Conservation (phyloP, 495 filamentous ascomycete species). For the Aspergillus carlsbadensis region DNA sequence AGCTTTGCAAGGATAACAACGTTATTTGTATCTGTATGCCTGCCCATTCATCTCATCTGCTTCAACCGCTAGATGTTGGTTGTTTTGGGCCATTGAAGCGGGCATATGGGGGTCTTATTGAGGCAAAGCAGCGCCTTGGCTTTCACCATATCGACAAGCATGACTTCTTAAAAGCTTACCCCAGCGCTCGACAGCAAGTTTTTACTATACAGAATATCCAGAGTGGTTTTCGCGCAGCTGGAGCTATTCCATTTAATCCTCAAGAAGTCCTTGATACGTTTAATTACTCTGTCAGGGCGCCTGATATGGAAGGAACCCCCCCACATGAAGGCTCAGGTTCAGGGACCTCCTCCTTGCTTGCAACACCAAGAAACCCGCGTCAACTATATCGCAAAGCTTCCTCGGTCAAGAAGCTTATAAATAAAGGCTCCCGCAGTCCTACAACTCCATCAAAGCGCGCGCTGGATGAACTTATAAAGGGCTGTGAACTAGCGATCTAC, state of each 20-base stretch:
- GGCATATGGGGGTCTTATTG: conserved; percentile 9
- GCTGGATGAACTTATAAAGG: too few relatives aligned
- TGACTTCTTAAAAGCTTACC: conserved; percentile 16
- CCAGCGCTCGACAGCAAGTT: conserved; percentile 1
- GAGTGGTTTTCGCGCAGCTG: conserved; percentile 11
- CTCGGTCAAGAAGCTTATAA: background rate
- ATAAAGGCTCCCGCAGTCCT: background rate
- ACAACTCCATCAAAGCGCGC: too few relatives aligned
- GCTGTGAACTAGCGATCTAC: too few relatives aligned
- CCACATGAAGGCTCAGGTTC: background rate
- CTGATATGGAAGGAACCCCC: too few relatives aligned
- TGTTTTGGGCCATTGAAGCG: conserved; percentile 12
- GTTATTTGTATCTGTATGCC: conserved; percentile 27
- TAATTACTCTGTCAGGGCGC: background rate
- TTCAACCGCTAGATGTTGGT: conserved; percentile 8
- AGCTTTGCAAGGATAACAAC: conserved; percentile 20
- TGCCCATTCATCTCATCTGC: conserved; percentile 24
- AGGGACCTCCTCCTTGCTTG: background rate
- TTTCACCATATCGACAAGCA: conserved; percentile 20
- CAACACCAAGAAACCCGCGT: background rate
- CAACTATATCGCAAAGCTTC: background rate
- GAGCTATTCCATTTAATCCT: background rate
- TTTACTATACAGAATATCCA: conserved; percentile 15
- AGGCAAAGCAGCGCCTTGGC: conserved; percentile 7
- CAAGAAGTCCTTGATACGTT: background rate